A percentile compares a stretch with the other conserved stretches of the same genome.
phyloP scores from a whole-genome alignment of 177 flowering plant genomes.

The Vitis hybrid region DNA sequence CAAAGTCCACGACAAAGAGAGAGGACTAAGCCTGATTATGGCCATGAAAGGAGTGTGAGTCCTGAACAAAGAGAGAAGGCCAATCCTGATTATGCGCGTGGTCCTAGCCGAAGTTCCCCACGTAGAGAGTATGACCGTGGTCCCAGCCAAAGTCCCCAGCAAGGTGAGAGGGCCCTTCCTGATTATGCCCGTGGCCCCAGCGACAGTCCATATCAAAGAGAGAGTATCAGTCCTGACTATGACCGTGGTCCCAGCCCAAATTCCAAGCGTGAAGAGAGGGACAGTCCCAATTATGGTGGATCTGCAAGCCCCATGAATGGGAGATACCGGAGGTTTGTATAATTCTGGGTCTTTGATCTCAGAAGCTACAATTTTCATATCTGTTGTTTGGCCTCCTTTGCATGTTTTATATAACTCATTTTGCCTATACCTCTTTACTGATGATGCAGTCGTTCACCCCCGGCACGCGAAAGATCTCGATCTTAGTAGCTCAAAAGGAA shows the following conservation, averaged over 20 bases:
- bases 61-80: slow-evolving; percentile 22
- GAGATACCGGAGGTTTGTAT: slow-evolving; percentile 41
- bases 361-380: neutral
- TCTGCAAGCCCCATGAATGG: slow-evolving; percentile 42
- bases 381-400: neutral
- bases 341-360: neutral
- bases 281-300: slow-evolving; percentile 33
- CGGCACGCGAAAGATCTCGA: slow-evolving; percentile 33
- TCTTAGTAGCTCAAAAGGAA: slow-evolving; percentile 8
- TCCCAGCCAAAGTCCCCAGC: slow-evolving; percentile 26
- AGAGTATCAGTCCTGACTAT: slow-evolving; percentile 24
- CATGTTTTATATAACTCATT: neutral
- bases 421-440: neutral
- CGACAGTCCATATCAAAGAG: slow-evolving; percentile 31
- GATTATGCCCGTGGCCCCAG: slow-evolving; percentile 31
- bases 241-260: slow-evolving; percentile 22
- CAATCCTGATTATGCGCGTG: slow-evolving; percentile 28
- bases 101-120: slow-evolving; percentile 21
- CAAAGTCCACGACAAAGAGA: slow-evolving; percentile 23
- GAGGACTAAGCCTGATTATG: slow-evolving; percentile 29
- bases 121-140: slow-evolving; percentile 16
- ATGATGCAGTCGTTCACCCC: slow-evolving; percentile 44
- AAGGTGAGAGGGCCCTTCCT: slow-evolving; percentile 27
- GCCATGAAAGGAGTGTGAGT: slow-evolving; percentile 9
- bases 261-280: slow-evolving; percentile 25